Base-by-base conservation (phyloP, 768 basidiomycete species). In the Gelatoporia subvermispora region DNA sequence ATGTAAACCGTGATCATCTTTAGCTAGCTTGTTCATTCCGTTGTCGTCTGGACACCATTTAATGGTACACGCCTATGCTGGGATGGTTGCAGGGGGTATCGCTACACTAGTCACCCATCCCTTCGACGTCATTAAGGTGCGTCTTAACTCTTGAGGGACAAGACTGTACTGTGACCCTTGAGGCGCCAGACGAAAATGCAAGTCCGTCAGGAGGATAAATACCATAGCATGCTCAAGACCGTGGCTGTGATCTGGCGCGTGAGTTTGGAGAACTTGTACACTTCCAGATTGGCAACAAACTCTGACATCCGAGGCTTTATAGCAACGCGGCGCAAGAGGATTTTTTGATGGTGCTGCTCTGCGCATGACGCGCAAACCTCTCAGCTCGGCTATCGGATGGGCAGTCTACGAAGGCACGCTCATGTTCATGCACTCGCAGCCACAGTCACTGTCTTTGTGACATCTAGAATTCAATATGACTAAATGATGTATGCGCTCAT, bases 351-450 rank as follows among this genome's bases (percentile, higher is more conserved):
- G 93, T 2, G 77, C 82, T 16, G 83, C 85, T 3, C 72, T 97
- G 24, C 81, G 93, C 10, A 75, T 94, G 59, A 84, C 84, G 3
- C 78, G 92, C 35, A 97, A 97, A 64, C 82, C 94, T 5, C 66
- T 89, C 13, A 89, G 88, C 57, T 91, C 90, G n/a, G 84, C 84
- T 0, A 88, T 96, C 51, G 91, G 84, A 2, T 96, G 93, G 93
- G 87, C 81, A 2, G 86, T 93, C 0, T 96, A 93, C 54, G 93
- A 95, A 64, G 84, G 83, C 36, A 64, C 84, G 20, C 68, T 90
- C 23, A 77, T 88, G 60, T 71, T 84, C 49, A 72, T 81, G 59
- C 64, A 54, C 18, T 34, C 39, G 7, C 28, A 18, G 22, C 21
- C 35, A 21, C 34, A 17, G 25, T 39, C 23, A 48, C 17, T 13